Evolutionary conservation across 768 basidiomycete genomes (phyloP), one percentile per base, ranked within the genome.

Genomic region (Podaxis sp.): DNA sequence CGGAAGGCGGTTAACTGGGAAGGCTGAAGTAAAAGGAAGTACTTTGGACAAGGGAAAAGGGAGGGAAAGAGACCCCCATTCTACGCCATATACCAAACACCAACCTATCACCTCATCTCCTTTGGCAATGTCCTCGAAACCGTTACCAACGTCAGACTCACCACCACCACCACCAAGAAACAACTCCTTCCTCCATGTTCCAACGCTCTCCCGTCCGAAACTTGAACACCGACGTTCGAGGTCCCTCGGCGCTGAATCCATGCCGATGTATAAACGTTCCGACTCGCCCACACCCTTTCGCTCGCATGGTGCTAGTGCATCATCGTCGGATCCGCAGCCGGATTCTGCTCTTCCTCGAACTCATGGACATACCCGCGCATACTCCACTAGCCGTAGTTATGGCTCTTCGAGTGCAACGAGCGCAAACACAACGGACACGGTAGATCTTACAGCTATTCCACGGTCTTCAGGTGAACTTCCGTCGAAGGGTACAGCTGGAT

Each of bases 1-100:
- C 28, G 49, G 49, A 58, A 24, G 76, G 77, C 54, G 52, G 64
- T 5, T 56, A 64, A 3, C 26, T 54, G 22, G 17, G 50, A 12
- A 41, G 40, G 52, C 64, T 58, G 7, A 57, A 65, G 30, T 66
- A 64, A 30, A 69, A 65, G 48, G 55, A 15, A 46, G 56, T 7
- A 58, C 38, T 40, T 7, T 20, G 28, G 54, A 17, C 26, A 62
- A 63, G 37, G 66, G 51, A 60, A 56, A 71, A 66, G 66, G 69
- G 63, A 66, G 58, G 15, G 64, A 63, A 50, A 37, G 55, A 64
- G 63, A 56, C 30, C n/a, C 20, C 4, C 36, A 46, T 20, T 20
- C 44, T n/a, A 46, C 54, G 28, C 30, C 26, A n/a, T 55, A 62
- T 48, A 13, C 44, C 36, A 62, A 50, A 56, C 61, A 62, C n/a